Conservation (phyloP, 2,329 filamentous ascomycete species). For the Hymenotorrendiella dingleyae region DNA sequence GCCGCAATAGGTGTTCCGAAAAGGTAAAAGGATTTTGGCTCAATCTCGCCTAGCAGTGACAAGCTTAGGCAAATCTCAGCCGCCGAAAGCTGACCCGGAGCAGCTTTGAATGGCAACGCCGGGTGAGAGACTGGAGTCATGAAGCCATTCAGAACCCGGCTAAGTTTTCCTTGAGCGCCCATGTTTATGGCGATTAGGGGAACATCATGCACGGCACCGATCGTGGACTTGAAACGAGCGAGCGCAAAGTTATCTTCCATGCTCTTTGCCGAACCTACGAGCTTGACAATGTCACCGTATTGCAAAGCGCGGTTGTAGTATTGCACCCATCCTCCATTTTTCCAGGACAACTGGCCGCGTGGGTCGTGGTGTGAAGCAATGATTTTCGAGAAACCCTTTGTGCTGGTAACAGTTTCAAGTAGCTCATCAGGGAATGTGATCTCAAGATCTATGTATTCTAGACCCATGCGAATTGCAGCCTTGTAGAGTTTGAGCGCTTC, state of each 20-base stretch:
- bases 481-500: conserved; percentile 70
- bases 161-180: conserved; percentile 81
- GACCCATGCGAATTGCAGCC: conserved; percentile 72
- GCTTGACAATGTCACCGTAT: conserved; percentile 89
- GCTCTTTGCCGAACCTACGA: conserved; percentile 72
- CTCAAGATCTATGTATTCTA: conserved; percentile 91
- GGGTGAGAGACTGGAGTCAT: conserved; percentile 93
- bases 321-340: conserved; percentile 84
- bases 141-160: conserved; percentile 84
- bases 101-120: conserved; percentile 82
- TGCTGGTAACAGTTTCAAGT: conserved; percentile 60
- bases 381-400: conserved; percentile 68
- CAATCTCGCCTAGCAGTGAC: conserved; percentile 71
- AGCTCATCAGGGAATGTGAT: conserved; percentile 77
- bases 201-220: conserved; percentile 65
- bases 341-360: conserved; percentile 73
- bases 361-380: conserved; percentile 97
- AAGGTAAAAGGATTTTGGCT: conserved; percentile 72
- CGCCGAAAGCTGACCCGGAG: conserved; percentile 87
- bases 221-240: conserved; percentile 72
- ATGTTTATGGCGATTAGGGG: conserved; percentile 96
- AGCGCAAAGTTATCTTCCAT: conserved; percentile 85
- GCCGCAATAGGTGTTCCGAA: conserved; percentile 80
- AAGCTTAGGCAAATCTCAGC: conserved; percentile 78
- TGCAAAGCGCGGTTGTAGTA: conserved; percentile 87